phyloP scores from a whole-genome alignment of 192 early-diverging fungal genomes.

The Linnemannia schmuckeri region DNA sequence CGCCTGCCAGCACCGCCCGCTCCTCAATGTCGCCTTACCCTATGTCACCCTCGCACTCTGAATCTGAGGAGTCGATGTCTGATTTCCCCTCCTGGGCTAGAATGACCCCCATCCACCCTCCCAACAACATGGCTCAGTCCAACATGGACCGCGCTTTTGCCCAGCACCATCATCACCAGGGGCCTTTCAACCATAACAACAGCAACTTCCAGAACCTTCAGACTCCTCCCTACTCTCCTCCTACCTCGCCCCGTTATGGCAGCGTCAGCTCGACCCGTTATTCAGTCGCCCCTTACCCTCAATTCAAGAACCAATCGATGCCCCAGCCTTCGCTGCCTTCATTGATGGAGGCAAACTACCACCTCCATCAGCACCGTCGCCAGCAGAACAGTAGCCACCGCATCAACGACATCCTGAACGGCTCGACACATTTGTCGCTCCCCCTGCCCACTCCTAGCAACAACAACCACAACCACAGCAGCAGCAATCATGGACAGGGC shows the following conservation, averaged over 20 bases:
- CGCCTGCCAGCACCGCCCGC: constrained; percentile 38
- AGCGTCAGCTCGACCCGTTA: constrained; percentile 41
- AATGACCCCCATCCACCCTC: constrained; percentile 51
- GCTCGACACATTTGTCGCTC: constrained; percentile 52
- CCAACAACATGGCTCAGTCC: constrained; percentile 23
- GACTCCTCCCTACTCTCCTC: constrained; percentile 53
- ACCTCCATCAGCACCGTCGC: constrained; percentile 53
- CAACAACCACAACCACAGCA: constrained; percentile 11
- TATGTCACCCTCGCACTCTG: constrained; percentile 40
- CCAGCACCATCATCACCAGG: constrained; percentile 11
- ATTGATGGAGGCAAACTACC: constrained; percentile 51
- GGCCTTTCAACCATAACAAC: not conserved
- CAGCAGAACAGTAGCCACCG: constrained; percentile 30
- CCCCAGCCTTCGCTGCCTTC: constrained; percentile 31
- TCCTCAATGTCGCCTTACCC: constrained; percentile 53
- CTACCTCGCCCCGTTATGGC: constrained; percentile 49
- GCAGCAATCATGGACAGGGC: constrained; percentile 19
- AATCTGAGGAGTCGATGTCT: constrained; percentile 38
- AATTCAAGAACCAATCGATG: constrained; percentile 37
- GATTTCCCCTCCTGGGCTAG: constrained; percentile 51
- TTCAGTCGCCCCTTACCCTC: constrained; percentile 50
- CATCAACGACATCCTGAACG: constrained; percentile 53
- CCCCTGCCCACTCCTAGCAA: constrained; percentile 43
- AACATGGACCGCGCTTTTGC: constrained; percentile 25
- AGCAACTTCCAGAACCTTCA: constrained; percentile 34